phyloP scores from a whole-genome alignment of 495 filamentous ascomycete species.

The Podospora tetraspora region DNA sequence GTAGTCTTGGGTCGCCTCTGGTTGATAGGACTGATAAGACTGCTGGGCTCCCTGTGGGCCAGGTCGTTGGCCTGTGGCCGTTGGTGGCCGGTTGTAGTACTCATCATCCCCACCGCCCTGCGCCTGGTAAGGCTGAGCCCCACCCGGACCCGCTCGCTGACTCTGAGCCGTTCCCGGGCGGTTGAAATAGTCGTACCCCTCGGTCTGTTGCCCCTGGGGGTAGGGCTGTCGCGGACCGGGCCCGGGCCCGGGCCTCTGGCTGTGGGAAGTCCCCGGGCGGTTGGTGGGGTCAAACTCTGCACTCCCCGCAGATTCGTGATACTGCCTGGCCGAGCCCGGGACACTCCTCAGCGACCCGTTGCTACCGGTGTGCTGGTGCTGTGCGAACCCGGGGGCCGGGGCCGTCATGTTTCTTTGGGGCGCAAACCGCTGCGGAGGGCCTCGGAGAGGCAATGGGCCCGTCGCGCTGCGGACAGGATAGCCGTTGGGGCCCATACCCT shows the following conservation, averaged over 20 bases:
- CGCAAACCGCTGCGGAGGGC: slow-evolving; percentile 25
- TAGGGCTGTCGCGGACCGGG: slow-evolving; percentile 6
- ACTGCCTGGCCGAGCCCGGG: slow-evolving; percentile 6
- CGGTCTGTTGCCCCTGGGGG: slow-evolving; percentile 1
- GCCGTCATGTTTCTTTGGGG: slow-evolving; percentile 50
- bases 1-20: neutral
- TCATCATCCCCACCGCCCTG: neutral
- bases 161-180: neutral
- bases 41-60: neutral
- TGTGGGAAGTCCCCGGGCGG: slow-evolving; percentile 23
- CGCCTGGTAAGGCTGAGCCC: neutral
- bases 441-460: slow-evolving; percentile 28
- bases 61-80: neutral
- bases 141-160: neutral
- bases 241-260: slow-evolving; percentile 15
- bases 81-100: neutral
- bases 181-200: slow-evolving; percentile 4
- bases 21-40: neutral
- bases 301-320: slow-evolving; percentile 16
- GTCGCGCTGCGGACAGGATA: slow-evolving; percentile 35
- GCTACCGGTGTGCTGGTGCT: slow-evolving; percentile 25
- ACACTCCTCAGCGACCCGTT: slow-evolving; percentile 29
- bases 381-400: slow-evolving; percentile 31
- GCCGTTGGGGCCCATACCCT: slow-evolving; percentile 20
- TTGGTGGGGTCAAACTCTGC: slow-evolving; percentile 12